Base-by-base conservation (phyloP, 805 yeast genomes). In the Wickerhamomyces chambardii region DNA sequence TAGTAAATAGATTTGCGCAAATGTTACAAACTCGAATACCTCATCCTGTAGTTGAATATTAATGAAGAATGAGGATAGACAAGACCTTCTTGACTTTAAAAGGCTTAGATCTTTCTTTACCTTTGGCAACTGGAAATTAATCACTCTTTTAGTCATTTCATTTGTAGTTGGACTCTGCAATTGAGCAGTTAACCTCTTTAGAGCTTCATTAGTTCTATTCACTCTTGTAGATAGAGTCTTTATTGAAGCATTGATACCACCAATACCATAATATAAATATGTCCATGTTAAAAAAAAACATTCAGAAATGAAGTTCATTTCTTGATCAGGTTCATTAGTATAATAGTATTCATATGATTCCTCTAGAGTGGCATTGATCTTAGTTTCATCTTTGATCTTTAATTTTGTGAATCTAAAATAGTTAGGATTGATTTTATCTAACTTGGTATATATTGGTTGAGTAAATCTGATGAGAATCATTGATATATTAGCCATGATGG, bases 191-290 rank as follows among this genome's bases (percentile, higher is more conserved):
- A 68, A 44, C 30, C 53, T 47, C n/a, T 56, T 56, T 31, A 59
- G 43, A 36, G 63, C 64, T 28, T 57, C 58, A 44, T 68, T 64
- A 17, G 74, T 45, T 46, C 64, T 65, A 25, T 65, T 68, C 18
- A 77, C 56, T 40, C 71, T 64, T 42, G 71, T 72, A 14, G 70
- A 62, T 24, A 78, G 49, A 39, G 79, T 73, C 30, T 73, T 76
- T 40, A 75, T 73, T 31, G 64, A 66, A 31, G 75, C 67, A 38
- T 71, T 58, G 0, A 82, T 59, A 33, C 97, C 97, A 17, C 95
- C 95, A 29, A 85, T 63, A 30, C 97, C 98, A 59, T 83, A 92
- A 45, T 90, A 89, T 33, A 85, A 58, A 53, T 81, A 87, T 0
- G 95, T 77, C 34, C 82, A 64, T 6, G 89, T 75, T 37, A 92